Evolutionary conservation across 2,329 filamentous ascomycete species (phyloP).

Genomic region (Pseudogymnoascus sp.): DNA sequence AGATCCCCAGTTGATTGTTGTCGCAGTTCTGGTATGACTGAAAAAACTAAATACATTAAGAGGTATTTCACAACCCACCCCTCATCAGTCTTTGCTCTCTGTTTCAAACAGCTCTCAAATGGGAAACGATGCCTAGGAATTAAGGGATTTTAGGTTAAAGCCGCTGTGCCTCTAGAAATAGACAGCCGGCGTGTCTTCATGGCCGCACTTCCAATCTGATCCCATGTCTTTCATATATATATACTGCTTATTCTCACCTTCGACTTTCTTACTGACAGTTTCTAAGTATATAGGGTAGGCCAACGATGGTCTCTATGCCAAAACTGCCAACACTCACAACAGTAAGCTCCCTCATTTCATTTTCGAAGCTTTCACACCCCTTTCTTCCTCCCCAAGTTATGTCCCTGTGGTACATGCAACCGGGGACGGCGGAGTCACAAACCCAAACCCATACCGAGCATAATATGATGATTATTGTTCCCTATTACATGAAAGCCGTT

Average conservation of each 20-base stretch:
- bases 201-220: slow-evolving; percentile 5
- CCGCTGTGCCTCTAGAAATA: background rate
- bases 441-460: background rate
- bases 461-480: slow-evolving; percentile 7
- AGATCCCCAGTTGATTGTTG: background rate
- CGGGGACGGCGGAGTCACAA: background rate
- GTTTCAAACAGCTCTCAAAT: background rate
- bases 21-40: background rate
- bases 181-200: background rate
- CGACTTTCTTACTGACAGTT: background rate
- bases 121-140: slow-evolving; percentile 6
- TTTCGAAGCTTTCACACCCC: background rate
- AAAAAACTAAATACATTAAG: background rate
- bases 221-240: background rate
- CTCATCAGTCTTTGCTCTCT: background rate
- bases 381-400: background rate
- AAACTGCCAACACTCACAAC: background rate
- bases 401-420: background rate
- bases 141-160: slow-evolving; percentile 5
- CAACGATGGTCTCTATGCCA: background rate
- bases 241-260: background rate
- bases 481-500: slow-evolving; percentile 7
- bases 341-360: background rate
- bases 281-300: background rate
- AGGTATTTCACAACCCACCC: background rate